Percentiles rank a stretch among this genome's conserved stretches.
Evolutionary conservation across 1,284 basidiomycete genomes (phyloP).

Genomic region (Blastosporella zonata): DNA sequence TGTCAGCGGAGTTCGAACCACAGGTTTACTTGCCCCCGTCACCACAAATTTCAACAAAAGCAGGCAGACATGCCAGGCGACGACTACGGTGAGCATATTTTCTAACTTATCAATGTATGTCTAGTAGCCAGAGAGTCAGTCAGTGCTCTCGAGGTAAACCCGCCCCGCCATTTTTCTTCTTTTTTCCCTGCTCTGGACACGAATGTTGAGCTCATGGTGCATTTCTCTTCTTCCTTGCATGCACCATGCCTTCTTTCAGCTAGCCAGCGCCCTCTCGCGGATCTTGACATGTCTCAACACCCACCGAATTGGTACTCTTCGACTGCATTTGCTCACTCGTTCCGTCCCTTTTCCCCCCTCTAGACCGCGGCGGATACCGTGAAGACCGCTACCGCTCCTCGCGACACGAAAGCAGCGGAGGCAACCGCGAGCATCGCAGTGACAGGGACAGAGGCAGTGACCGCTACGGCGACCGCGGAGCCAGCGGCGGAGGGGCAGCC

Average conservation of each 20-base stretch:
- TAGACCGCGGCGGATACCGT: constrained; percentile 51
- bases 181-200: constrained; percentile 26
- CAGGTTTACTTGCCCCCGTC: constrained; percentile 21
- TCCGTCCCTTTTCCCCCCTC: constrained; percentile 39
- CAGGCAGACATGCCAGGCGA: constrained; percentile 30
- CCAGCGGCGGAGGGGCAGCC: constrained; percentile 23
- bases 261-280: constrained; percentile 49
- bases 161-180: constrained; percentile 23
- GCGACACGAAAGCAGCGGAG: constrained; percentile 34
- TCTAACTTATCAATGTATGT: constrained; percentile 17
- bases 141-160: constrained; percentile 22
- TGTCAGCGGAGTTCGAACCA: constrained; percentile 21
- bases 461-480: constrained; percentile 25
- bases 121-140: constrained; percentile 17
- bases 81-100: constrained; percentile 39
- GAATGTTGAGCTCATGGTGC: constrained; percentile 61
- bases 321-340: constrained; percentile 46
- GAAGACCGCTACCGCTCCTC: constrained; percentile 41
- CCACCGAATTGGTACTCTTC: constrained; percentile 30
- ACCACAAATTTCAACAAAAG: constrained; percentile 25
- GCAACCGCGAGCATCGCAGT: constrained; percentile 36
- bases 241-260: constrained; percentile 58
- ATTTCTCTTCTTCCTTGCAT: constrained; percentile 48
- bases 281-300: constrained; percentile 24
- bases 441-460: constrained; percentile 37